These are phyloP conservation scores for Neohortaea acidophila DNA, from an alignment of 495 filamentous ascomycete species.

Conservation along the genomic window DNA sequence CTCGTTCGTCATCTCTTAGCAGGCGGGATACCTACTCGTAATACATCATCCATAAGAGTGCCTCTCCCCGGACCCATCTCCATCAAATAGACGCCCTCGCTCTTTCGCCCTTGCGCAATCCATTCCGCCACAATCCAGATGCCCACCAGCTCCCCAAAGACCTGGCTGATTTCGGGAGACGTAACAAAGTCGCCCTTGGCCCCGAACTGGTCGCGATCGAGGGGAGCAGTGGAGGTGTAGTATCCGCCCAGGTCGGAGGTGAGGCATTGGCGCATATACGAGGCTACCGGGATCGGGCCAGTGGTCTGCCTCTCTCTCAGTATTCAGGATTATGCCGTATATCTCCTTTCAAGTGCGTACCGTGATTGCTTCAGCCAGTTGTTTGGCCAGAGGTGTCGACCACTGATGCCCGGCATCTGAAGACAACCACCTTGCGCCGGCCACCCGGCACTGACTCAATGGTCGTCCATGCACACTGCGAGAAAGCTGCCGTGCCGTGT, in stretches of 20 bases:
- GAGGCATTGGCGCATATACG: conserved; percentile 97
- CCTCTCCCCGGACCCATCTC: conserved; percentile 90
- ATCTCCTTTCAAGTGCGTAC: conserved; percentile 30
- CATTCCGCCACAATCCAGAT: conserved; percentile 93
- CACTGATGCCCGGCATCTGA: conserved; percentile 35
- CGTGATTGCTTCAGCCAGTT: conserved; percentile 66
- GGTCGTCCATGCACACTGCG: conserved; percentile 5
- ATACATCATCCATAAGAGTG: conserved; percentile 92
- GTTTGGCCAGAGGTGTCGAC: conserved; percentile 82
- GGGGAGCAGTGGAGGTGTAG: conserved; percentile 56
- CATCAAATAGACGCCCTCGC: conserved; percentile 63
- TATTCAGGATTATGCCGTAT: background rate
- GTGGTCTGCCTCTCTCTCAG: conserved; percentile 39
- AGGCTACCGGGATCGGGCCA: conserved; percentile 77
- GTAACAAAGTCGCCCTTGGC: conserved; percentile 88
- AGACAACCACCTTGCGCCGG: conserved; percentile 19
- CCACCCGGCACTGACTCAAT: conserved; percentile 5
- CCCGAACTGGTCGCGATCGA: conserved; percentile 67
- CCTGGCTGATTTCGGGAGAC: conserved; percentile 90
- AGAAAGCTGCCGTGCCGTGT: conserved; percentile 1
- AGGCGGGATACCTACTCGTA: conserved; percentile 48
- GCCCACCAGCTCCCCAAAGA: conserved; percentile 87
- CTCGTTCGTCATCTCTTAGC: background rate
- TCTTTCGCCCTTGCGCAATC: conserved; percentile 69
- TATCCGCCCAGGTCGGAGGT: conserved; percentile 85